Base-by-base conservation (phyloP, 345 rosid species). In the Lepidium sativum region DNA sequence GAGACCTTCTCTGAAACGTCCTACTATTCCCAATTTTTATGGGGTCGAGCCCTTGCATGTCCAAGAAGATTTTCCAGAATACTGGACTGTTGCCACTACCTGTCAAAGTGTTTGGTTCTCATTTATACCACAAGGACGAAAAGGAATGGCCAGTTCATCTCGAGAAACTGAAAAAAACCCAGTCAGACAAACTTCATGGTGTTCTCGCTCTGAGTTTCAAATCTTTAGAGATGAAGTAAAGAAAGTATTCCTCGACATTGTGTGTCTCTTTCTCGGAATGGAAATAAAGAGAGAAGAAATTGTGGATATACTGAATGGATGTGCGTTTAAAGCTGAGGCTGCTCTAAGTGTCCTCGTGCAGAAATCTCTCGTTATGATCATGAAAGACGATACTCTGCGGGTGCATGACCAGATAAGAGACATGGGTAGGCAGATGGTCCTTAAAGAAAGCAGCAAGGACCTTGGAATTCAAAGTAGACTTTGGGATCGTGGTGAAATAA, bases 371-470 rank as follows among this genome's bases (percentile, higher is more conserved):
- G 8, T 91, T 17, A 87, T 78, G 70, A 56, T 84, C 15, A 2
- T 37, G 6, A 50, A 32, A 33, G 62, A 67, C 9, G 4, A 50
- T 27, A 50, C 51, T 29, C 55, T 91, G 20, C 77, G 86, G 88
- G 80, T 84, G 86, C 96, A 91, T 65, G 96, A 91, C 73, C 91
- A 79, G 58, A 71, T 91, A n/a, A 76, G 75, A 47, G 92, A 91
- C 61, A 91, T 91, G 97, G 97, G 85, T 60, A 79, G 83, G 65
- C 79, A 84, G 63, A 79, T 87, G 10, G 87, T 70, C 34, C 68
- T 9, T 7, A 21, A 39, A 58, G 56, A 32, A 67, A 55, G 2
- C 35, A 31, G 12, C 6, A 16, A 1, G 0, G 70, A 78, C 56
- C 81, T 82, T 25, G 67, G 81, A 49, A 67, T 48, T 75, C 79